Base-by-base conservation (phyloP, 495 filamentous ascomycete genomes). In the Neurospora discreta region DNA sequence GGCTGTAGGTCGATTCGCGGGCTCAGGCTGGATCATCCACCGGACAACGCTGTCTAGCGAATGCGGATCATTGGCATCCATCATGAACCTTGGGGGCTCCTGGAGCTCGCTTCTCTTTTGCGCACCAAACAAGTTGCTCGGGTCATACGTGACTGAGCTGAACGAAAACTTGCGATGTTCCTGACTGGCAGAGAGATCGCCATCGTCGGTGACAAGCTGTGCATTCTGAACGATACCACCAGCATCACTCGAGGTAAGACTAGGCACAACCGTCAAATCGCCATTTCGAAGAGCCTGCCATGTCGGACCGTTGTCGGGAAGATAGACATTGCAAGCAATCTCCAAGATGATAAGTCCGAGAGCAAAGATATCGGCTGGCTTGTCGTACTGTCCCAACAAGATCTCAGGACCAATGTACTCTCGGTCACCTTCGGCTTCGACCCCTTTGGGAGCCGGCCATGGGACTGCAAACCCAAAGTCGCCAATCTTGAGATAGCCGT, bases 331-430 rank as follows among this genome's bases (percentile, higher is more conserved):
- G 46, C 92, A 92, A 11, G 93, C 94, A 75, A 93, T 93, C 82
- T 99, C 95, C 44, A 97, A 88, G 80, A 98, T 91, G 77, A 98
- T 95, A 72, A 98, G 85, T 39, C 95, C 95, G 26, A 99, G 87
- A 3, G 95, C 91, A 80, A 98, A 99, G 43, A 99, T 88, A 80
- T 99, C 95, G 52, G 92, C 90, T 4, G 95, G 91, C 77, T 95
- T 95, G 80, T 97, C 94, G 76, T 89, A 93, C 71, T 89, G 87
- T 42, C 92, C 94, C 77, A 85, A 86, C 15, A 99, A 86, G 67
- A 97, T 91, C 78, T 99, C 95, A 0, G 94, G 94, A 8, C 91
- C 94, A 76, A 99, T 93, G 78, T 99, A 99, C 77, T 95, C 92
- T 65, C 95, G 92, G 77, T 99, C 95, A 20, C 95, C 95, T 81